Conservation (phyloP, 2,329 filamentous ascomycete genomes). For the Clonostachys chloroleuca region DNA sequence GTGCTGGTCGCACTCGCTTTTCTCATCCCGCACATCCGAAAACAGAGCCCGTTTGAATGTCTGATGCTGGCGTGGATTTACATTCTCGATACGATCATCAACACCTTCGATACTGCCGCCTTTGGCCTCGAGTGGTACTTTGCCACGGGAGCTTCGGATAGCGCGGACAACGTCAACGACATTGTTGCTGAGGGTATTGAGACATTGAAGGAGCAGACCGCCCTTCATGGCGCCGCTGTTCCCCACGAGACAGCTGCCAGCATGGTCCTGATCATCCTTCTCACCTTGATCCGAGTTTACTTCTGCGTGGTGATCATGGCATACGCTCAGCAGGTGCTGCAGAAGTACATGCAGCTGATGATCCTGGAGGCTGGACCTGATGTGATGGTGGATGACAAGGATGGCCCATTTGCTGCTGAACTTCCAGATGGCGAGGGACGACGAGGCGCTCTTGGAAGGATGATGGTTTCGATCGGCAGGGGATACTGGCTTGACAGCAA, state of each 20-base stretch:
- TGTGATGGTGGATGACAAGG: slow-evolving; percentile 30
- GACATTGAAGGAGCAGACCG: slow-evolving; percentile 22
- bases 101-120: slow-evolving; percentile 73
- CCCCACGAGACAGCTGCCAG: slow-evolving; percentile 65
- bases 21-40: slow-evolving; percentile 76
- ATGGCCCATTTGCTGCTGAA: slow-evolving; percentile 64
- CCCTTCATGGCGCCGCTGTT: slow-evolving; percentile 25
- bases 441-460: slow-evolving; percentile 72
- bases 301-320: slow-evolving; percentile 81
- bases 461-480: slow-evolving; percentile 70
- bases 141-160: slow-evolving; percentile 49
- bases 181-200: slow-evolving; percentile 25
- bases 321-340: slow-evolving; percentile 73
- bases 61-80: slow-evolving; percentile 84
- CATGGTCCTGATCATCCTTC: slow-evolving; percentile 67
- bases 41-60: slow-evolving; percentile 73
- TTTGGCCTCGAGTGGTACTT: slow-evolving; percentile 88
- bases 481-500: slow-evolving; percentile 75
- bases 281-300: slow-evolving; percentile 77
- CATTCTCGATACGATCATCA: slow-evolving; percentile 75
- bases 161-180: slow-evolving; percentile 5
- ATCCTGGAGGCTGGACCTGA: slow-evolving; percentile 40
- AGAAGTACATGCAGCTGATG: slow-evolving; percentile 51
- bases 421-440: slow-evolving; percentile 75
- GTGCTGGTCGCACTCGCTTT: slow-evolving; percentile 64